These are phyloP conservation scores for Scedosporium minutisporum DNA, from an alignment of 2,329 filamentous ascomycete species.

Conservation along the genomic window DNA sequence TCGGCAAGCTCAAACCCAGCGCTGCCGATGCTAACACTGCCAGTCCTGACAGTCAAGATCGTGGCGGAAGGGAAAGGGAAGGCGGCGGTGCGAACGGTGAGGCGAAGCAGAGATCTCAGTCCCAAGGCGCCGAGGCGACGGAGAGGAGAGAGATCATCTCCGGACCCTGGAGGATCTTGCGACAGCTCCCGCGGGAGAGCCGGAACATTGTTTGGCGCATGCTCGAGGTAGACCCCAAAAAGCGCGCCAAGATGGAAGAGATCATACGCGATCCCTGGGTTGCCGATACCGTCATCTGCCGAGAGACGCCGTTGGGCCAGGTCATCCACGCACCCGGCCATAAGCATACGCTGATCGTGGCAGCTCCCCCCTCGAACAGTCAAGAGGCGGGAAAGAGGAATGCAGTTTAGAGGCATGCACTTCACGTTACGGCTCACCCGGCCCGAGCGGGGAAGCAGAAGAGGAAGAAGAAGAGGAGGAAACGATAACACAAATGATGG, in stretches of 20 bases:
- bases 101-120: slow-evolving; percentile 6
- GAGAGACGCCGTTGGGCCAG: slow-evolving; percentile 60
- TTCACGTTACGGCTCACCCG: not conserved
- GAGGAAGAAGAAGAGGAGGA: too few relatives aligned
- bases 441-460: not conserved
- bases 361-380: slow-evolving; percentile 29
- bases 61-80: slow-evolving; percentile 15
- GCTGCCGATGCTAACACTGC: slow-evolving; percentile 11
- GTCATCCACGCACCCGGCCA: slow-evolving; percentile 69
- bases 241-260: slow-evolving; percentile 75
- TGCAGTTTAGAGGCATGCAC: not conserved
- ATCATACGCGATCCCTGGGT: slow-evolving; percentile 87
- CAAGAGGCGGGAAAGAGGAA: slow-evolving; percentile 4
- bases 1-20: slow-evolving; percentile 13
- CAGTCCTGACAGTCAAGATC: slow-evolving; percentile 29
- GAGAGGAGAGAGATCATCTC: slow-evolving; percentile 72
- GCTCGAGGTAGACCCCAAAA: slow-evolving; percentile 79
- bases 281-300: slow-evolving; percentile 72
- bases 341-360: slow-evolving; percentile 74
- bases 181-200: slow-evolving; percentile 80
- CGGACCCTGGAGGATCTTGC: slow-evolving; percentile 82
- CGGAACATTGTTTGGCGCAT: slow-evolving; percentile 84
- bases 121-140: not conserved
- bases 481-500: too few relatives aligned
- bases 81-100: not conserved